Base-by-base conservation (phyloP, 441 rosid genomes). In the Populus hybrid region DNA sequence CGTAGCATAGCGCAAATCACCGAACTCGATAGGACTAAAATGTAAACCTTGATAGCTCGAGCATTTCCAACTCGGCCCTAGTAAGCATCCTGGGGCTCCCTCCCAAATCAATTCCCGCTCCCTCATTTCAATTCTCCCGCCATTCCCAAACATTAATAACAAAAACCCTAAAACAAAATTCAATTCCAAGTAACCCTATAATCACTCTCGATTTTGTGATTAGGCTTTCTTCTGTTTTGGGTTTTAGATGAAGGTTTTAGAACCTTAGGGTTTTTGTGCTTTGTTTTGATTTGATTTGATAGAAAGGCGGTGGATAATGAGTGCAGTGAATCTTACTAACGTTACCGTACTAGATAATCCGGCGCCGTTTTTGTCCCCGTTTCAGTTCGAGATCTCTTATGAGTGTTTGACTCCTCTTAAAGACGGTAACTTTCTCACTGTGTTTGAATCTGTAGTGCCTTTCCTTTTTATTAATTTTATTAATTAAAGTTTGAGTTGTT, bases 381-480 rank as follows among this genome's bases (percentile, higher is more conserved):
- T 94, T 80, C 98, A 92, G 90, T 95, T 94, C 81, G 99, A 95
- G 87, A 94, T 95, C 80, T 94, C 99, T 12, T 95, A 95, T 81
- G 98, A 95, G 91, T 94, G 99, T 78, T 86, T 94, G 83, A 89
- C 94, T 74, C 92, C 98, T 76, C 98, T 95, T 75, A 90, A 95
- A 85, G 98, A 95, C 81, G 99, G 99, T 95, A 87, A 26, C 72
- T 28, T 30, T 78, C 14, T 5, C 68, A 6, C 21, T 64, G 30
- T 46, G 2, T 42, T 64, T 8, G 3, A 11, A n/a, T 70, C 14
- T 65, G 3, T 5, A 8, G 35, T 5, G 3, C 10, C 12, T 46
- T 64, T 66, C 5, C 8, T 11, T 38, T 24, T 66, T 1, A 8
- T 53, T 53, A 53, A 50, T 50, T 18, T 42, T 42, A 18, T 57